A percentile compares a stretch with the other conserved stretches of the same genome.
These are phyloP conservation scores for Fusarium protoensiforme DNA, from an alignment of 2,329 filamentous ascomycete genomes.

Conservation along the genomic window DNA sequence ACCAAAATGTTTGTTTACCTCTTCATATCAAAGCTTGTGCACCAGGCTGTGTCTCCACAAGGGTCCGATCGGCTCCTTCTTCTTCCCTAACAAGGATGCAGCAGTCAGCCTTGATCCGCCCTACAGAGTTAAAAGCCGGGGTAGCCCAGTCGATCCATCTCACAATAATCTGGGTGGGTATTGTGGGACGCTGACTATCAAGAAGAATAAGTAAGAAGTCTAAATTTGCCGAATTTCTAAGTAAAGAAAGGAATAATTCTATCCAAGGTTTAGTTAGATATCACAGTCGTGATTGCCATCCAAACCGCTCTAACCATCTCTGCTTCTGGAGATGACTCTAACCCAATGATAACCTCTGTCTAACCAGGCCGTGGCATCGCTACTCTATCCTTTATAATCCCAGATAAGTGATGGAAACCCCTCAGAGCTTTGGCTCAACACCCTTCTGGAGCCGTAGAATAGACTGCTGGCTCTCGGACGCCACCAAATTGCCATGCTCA, in stretches of 20 bases:
- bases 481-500: constrained; percentile 55
- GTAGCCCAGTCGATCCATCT: not conserved
- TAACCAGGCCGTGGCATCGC: not conserved
- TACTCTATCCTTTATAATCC: not conserved
- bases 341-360: not conserved
- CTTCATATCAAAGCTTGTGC: no score
- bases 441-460: constrained; percentile 44
- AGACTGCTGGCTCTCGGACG: constrained; percentile 60
- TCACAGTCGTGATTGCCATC: not conserved
- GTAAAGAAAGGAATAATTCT: not conserved
- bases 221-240: not conserved
- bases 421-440: constrained; percentile 16
- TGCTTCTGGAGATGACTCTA: not conserved
- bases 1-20: no score
- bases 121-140: not conserved
- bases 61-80: not conserved
- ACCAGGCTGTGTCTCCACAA: not conserved
- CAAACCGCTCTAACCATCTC: not conserved
- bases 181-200: not conserved
- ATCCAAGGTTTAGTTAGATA: not conserved
- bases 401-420: not conserved
- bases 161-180: not conserved
- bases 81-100: not conserved
- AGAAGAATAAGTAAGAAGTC: not conserved
- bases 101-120: not conserved